phyloP scores from a whole-genome alignment of 169 alveolate genomes.

The Miamiensis avidus region DNA sequence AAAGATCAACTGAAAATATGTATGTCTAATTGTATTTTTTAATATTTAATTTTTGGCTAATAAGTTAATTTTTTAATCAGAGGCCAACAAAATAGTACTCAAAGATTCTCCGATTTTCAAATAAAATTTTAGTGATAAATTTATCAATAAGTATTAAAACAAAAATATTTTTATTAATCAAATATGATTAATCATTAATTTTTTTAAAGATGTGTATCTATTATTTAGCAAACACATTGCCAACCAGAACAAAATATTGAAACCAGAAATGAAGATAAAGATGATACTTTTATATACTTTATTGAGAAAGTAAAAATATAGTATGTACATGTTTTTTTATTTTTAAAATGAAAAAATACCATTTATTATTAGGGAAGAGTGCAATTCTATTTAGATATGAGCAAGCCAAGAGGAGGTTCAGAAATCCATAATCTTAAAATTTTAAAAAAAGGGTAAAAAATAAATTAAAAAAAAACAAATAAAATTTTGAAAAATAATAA shows the following conservation, averaged over 20 bases:
- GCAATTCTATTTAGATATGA: not conserved
- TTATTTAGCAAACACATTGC: not conserved
- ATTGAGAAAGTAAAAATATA: too few species aligned
- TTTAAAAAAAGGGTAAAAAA: not conserved
- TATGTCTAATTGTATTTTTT: too few species aligned
- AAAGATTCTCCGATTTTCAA: not conserved
- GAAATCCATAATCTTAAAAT: not conserved
- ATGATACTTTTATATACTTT: too few species aligned
- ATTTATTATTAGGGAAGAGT: too few species aligned
- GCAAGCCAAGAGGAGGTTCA: not conserved
- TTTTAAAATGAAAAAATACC: too few species aligned
- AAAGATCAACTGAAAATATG: not conserved
- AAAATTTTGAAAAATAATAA: too few species aligned
- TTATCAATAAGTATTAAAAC: not conserved
- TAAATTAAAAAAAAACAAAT: too few species aligned
- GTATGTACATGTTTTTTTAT: too few species aligned
- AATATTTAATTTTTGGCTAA: not conserved
- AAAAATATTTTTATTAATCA: too few species aligned
- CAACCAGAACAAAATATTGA: not conserved
- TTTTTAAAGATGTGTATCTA: not conserved
- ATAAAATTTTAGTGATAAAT: not conserved
- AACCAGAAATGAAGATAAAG: not conserved
- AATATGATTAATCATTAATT: too few species aligned
- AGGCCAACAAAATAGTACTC: not conserved
- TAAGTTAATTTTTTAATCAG: not conserved